Evolutionary conservation across 768 basidiomycete species (phyloP), one percentile per base, ranked within the genome.

Genomic region (Xerocomellus chrysenteron): DNA sequence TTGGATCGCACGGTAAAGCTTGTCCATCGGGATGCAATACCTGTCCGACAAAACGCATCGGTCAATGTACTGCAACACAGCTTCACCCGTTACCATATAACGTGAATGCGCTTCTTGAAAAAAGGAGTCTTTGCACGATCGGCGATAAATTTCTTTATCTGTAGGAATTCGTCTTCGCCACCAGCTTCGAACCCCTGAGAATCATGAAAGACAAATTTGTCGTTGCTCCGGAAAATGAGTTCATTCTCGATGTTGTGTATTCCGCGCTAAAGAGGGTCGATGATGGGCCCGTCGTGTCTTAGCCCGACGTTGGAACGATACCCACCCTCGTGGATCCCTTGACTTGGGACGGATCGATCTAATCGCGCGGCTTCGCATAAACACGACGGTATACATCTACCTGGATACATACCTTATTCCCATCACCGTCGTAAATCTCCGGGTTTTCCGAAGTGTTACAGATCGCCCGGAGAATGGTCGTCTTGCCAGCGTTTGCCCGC

Each of bases 11-110:
- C 30, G 30, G 0, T 30, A 1, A 9, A 30, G 14, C 2, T 44
- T 44, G 10, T 57, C 56, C 56, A 57, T 55, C 11, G 56, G 45
- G 19, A 55, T 55, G 35, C 52, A 55, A 16, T 56, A 56, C 55
- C 55, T 56, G 17, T 33, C 17, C 19, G 2, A 28, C 2, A 19
- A 11, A 14, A 19, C 17, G 17, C 4, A 33, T 55, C 9, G 1
- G 16, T 6, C 5, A 19, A 36, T 6, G 16, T 14, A 28, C 12
- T 7, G 4, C 14, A 4, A 30, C 6, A 30, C 30, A 30, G 8
- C 26, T 28, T n/a, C 32, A 9, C 35, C 28, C n/a, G 2, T 14
- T 30, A 30, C 30, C 30, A 30, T 30, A 30, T 30, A 9, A 8
- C 30, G 30, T 30, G 30, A 30, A 30, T 30, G 30, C 9, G 30